phyloP scores from a whole-genome alignment of 495 filamentous ascomycete genomes.

The Hypomontagnella submonticulosa region DNA sequence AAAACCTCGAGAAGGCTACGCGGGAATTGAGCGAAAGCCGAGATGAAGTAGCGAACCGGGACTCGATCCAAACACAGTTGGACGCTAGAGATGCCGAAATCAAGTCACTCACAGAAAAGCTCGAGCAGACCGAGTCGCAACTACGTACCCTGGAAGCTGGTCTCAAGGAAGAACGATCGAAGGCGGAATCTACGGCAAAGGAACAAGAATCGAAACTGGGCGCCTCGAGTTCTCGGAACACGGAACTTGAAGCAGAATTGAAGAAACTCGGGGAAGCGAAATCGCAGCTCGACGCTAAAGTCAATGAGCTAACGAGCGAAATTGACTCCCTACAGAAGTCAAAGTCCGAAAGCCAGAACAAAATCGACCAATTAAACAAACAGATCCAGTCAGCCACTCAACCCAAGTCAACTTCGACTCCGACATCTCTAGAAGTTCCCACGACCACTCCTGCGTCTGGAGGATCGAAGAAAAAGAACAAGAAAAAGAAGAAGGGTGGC shows the following conservation, averaged over 20 bases:
- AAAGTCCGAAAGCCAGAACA: constrained; percentile 49
- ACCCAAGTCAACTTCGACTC: constrained; percentile 13
- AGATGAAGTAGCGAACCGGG: constrained; percentile 67
- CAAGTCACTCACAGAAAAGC: constrained; percentile 58
- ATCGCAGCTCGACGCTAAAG: constrained; percentile 47
- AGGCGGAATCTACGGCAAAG: constrained; percentile 52
- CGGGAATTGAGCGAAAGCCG: constrained; percentile 67
- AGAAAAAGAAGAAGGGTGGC: constrained; percentile 86
- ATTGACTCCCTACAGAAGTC: constrained; percentile 52
- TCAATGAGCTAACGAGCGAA: constrained; percentile 47
- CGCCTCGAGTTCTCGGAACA: constrained; percentile 38
- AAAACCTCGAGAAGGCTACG: constrained; percentile 69
- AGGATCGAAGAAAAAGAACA: constrained; percentile 82
- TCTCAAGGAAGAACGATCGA: constrained; percentile 59
- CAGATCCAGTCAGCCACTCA: constrained; percentile 45
- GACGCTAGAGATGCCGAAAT: constrained; percentile 61
- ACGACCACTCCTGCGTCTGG: constrained; percentile 38
- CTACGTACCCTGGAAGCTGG: constrained; percentile 66
- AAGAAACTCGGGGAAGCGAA: constrained; percentile 47
- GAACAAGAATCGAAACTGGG: constrained; percentile 51
- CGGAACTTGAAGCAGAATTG: constrained; percentile 54
- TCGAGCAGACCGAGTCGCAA: constrained; percentile 61
- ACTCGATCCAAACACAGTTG: constrained; percentile 58
- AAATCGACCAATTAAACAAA: constrained; percentile 50
- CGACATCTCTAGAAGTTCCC: constrained; percentile 25